phyloP scores from a whole-genome alignment of 2,329 filamentous ascomycete genomes.

The Pseudogymnoascus sp. region DNA sequence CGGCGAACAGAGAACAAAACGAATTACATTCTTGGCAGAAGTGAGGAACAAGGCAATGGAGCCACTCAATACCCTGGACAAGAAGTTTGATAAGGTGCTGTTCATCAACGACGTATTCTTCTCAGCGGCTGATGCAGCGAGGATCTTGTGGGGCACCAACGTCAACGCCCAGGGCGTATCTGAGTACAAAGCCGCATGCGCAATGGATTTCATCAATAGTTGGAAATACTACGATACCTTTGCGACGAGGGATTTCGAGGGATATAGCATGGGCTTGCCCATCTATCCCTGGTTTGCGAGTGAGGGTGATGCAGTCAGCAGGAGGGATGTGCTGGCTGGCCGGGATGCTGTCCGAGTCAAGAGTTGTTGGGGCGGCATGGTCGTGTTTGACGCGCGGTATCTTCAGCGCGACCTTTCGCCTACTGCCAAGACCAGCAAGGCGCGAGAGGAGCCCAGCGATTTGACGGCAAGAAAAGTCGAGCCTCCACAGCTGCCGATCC shows the following conservation, averaged over 20 bases:
- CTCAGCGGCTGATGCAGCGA: constrained; percentile 44
- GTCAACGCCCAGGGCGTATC: constrained; percentile 25
- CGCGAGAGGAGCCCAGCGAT: constrained; percentile 12
- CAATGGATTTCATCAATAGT: constrained; percentile 61
- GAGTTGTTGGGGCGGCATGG: constrained; percentile 75
- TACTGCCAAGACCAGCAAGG: not conserved
- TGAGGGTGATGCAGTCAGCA: constrained; percentile 45
- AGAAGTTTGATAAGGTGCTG: constrained; percentile 48
- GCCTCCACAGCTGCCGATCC: constrained; percentile 32
- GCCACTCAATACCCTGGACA: constrained; percentile 47
- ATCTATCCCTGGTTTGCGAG: constrained; percentile 62
- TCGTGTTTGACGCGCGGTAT: constrained; percentile 54
- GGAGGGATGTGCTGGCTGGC: constrained; percentile 55
- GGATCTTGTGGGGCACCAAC: constrained; percentile 57
- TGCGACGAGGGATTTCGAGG: constrained; percentile 60
- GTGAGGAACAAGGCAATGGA: constrained; percentile 63
- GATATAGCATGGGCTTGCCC: constrained; percentile 54
- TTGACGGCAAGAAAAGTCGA: constrained; percentile 26
- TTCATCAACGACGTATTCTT: constrained; percentile 62
- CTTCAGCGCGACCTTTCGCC: constrained; percentile 39
- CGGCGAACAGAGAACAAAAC: constrained; percentile 57
- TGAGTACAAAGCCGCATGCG: constrained; percentile 62
- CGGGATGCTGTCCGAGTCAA: constrained; percentile 60
- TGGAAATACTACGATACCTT: constrained; percentile 69
- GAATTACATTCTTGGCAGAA: constrained; percentile 67